These are phyloP conservation scores for Pseudotulostoma volvatum DNA, from an alignment of 495 filamentous ascomycete species.

Conservation along the genomic window DNA sequence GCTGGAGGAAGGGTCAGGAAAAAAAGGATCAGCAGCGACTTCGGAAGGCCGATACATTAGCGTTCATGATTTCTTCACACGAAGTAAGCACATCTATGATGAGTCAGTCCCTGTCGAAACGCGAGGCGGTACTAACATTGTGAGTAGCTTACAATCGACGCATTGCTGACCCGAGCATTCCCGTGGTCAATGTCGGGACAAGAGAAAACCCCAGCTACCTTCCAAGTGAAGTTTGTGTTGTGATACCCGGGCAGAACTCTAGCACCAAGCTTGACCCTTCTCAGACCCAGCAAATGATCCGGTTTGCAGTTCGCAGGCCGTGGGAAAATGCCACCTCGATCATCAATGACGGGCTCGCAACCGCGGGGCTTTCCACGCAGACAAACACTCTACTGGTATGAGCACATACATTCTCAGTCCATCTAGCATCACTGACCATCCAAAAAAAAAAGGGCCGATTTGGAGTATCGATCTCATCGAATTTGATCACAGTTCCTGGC, in stretches of 20 bases:
- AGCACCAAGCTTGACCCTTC: slow-evolving; percentile 34
- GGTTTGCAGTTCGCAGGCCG: slow-evolving; percentile 51
- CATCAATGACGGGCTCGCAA: slow-evolving; percentile 31
- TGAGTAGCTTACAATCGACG: slow-evolving; percentile 31
- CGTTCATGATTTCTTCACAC: slow-evolving; percentile 34
- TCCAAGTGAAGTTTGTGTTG: slow-evolving; percentile 46
- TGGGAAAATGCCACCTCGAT: slow-evolving; percentile 51
- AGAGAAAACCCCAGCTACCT: slow-evolving; percentile 41
- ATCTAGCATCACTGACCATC: too few relatives aligned
- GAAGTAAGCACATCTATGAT: slow-evolving; percentile 18
- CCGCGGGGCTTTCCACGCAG: slow-evolving; percentile 34
- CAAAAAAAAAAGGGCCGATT: slow-evolving; percentile 40
- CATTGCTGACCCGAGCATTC: slow-evolving; percentile 22
- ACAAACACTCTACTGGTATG: slow-evolving; percentile 16
- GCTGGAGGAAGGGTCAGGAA: slow-evolving; percentile 14
- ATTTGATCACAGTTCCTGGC: slow-evolving; percentile 46
- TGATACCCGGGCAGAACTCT: slow-evolving; percentile 50
- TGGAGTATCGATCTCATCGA: slow-evolving; percentile 33
- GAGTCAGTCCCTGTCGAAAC: too few relatives aligned
- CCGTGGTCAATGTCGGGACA: slow-evolving; percentile 57
- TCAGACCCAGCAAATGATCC: slow-evolving; percentile 49
- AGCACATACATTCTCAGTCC: too few relatives aligned
- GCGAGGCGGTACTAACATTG: slow-evolving; percentile 7
- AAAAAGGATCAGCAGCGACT: slow-evolving; percentile 14
- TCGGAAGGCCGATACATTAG: slow-evolving; percentile 25